phyloP scores from a whole-genome alignment of 1,284 basidiomycete genomes.

The Tylopilus sp. region DNA sequence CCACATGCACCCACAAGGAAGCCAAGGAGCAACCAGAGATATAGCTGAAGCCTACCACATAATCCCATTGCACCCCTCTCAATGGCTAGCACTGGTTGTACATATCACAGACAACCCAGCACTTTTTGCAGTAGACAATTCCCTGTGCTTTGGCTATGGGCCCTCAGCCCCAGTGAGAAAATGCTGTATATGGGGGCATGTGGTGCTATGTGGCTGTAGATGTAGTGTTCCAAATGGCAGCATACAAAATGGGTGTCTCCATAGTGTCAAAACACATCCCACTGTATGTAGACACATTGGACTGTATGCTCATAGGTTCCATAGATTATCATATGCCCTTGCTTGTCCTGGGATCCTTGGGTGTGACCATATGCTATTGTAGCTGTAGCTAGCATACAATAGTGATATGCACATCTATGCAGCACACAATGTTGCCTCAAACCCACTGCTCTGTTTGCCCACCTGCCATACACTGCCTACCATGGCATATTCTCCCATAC shows the following conservation, averaged over 20 bases:
- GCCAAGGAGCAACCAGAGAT: background rate
- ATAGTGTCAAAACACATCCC: background rate
- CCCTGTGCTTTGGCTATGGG: conserved; percentile 29
- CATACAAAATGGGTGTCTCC: background rate
- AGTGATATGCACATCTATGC: background rate
- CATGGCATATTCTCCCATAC: background rate
- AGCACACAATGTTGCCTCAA: background rate
- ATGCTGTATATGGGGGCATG: background rate
- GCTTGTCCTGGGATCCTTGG: background rate
- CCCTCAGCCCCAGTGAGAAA: conserved; percentile 30
- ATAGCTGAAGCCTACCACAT: conserved; percentile 19
- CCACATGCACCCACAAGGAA: background rate
- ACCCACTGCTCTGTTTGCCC: background rate
- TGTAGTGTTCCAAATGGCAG: background rate
- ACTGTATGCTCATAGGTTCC: background rate
- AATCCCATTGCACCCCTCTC: conserved; percentile 5
- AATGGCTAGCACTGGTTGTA: conserved; percentile 10
- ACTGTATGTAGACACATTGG: background rate
- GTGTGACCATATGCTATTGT: background rate
- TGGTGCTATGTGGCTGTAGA: background rate
- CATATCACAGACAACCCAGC: background rate
- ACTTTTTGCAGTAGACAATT: conserved; percentile 12
- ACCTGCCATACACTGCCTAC: background rate
- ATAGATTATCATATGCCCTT: background rate
- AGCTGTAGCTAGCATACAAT: background rate